Conservation (phyloP, 257 asterid genomes). For the Ligustrum vulgare region DNA sequence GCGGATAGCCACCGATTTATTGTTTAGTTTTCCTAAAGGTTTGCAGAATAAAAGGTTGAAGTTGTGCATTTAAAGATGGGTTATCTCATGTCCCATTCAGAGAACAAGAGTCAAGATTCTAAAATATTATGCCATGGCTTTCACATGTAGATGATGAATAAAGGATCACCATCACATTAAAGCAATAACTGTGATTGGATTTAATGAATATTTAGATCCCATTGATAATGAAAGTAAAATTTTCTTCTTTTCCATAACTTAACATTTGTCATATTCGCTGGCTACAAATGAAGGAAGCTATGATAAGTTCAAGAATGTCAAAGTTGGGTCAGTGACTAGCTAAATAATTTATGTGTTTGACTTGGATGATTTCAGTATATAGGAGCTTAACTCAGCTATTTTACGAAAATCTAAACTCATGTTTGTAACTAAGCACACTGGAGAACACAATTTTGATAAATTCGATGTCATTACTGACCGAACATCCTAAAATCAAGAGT, state of each 20-base stretch:
- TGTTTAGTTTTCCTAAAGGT: not conserved
- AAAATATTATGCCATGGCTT: not conserved
- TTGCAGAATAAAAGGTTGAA: not conserved
- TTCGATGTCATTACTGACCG: not conserved
- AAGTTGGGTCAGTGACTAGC: not conserved
- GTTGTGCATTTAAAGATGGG: slow-evolving; percentile 4
- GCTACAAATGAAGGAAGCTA: not conserved
- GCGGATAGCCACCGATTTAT: slow-evolving; percentile 2
- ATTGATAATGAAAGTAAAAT: not conserved
- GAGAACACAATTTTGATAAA: not conserved
- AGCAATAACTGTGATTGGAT: not conserved
- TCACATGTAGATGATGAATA: not conserved
- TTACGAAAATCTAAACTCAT: not conserved
- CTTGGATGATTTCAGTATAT: not conserved
- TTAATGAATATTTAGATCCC: slow-evolving; percentile 4
- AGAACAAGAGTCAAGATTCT: not conserved
- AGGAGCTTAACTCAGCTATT: not conserved
- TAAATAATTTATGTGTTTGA: not conserved
- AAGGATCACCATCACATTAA: not conserved
- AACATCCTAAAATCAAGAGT: not conserved
- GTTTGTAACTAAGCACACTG: not conserved
- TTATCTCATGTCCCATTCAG: slow-evolving; percentile 2
- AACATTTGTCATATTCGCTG: not conserved
- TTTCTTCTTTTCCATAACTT: not conserved
- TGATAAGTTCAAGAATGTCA: not conserved